Conservation (phyloP, 1,139 yeast species). For the Yamadazyma sp. region DNA sequence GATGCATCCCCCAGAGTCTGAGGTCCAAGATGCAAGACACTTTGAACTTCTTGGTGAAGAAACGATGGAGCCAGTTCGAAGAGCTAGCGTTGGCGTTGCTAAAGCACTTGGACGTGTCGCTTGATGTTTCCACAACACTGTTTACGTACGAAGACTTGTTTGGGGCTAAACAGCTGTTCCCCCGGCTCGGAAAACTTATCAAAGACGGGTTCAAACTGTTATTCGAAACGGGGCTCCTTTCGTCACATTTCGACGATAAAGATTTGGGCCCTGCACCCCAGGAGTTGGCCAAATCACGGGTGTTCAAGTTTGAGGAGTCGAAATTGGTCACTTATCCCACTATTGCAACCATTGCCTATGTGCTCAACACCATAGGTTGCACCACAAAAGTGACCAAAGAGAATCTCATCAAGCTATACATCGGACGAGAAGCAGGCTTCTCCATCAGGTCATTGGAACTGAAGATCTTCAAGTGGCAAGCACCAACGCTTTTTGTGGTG, state of each 20-base stretch:
- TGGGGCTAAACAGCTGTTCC: constrained; percentile 23
- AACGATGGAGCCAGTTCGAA: constrained; percentile 37
- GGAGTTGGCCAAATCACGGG: constrained; percentile 3
- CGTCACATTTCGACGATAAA: constrained; percentile 12
- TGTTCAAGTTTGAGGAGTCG: constrained; percentile 26
- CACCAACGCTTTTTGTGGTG: constrained; percentile 73
- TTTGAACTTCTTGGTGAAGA: constrained; percentile 12
- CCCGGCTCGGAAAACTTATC: constrained; percentile 37
- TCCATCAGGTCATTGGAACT: constrained; percentile 85
- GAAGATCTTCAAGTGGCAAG: constrained; percentile 86
- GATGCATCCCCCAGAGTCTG: constrained; percentile 25
- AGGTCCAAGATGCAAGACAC: constrained; percentile 18
- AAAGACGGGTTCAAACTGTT: constrained; percentile 30
- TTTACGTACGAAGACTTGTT: constrained; percentile 38
- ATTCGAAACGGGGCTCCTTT: constrained; percentile 30
- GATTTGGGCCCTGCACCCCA: constrained; percentile 7
- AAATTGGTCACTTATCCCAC: constrained; percentile 41
- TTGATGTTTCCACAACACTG: constrained; percentile 17
- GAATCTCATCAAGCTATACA: constrained; percentile 62
- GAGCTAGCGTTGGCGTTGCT: constrained; percentile 34
- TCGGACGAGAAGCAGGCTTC: constrained; percentile 78
- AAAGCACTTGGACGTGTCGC: constrained; percentile 38
- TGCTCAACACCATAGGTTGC: constrained; percentile 22
- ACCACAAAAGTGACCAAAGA: constrained; percentile 26
- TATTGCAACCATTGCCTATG: constrained; percentile 41